Percentiles rank a stretch among this genome's conserved stretches.
Evolutionary conservation across 805 yeast species (phyloP).

Genomic region (Hanseniaspora thailandica): DNA sequence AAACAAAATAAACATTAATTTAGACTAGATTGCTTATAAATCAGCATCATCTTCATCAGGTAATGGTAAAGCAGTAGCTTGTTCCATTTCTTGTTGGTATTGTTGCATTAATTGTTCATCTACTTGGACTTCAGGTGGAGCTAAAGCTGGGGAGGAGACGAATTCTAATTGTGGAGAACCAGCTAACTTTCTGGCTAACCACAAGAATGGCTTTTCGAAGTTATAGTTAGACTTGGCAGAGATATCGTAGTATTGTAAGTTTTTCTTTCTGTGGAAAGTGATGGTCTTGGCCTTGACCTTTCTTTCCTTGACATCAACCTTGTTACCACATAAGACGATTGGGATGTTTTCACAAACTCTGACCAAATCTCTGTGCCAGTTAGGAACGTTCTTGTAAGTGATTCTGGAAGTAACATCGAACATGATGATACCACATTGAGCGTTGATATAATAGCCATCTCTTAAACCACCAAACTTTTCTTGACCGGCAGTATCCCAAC

Average conservation of each 20-base stretch:
- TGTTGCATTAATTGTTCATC: slow-evolving; percentile 94
- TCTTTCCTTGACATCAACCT: slow-evolving; percentile 99
- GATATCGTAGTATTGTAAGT: slow-evolving; percentile 97
- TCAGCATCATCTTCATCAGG: slow-evolving; percentile 99
- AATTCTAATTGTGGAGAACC: slow-evolving; percentile 97
- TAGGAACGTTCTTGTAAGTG: slow-evolving; percentile 98
- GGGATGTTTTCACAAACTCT: slow-evolving; percentile 99
- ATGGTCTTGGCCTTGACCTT: slow-evolving; percentile 99
- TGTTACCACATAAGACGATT: slow-evolving; percentile 97
- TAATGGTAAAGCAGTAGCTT: slow-evolving; percentile 97
- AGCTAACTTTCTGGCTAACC: slow-evolving; percentile 98
- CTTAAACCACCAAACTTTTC: slow-evolving; percentile 99
- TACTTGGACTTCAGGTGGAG: slow-evolving; percentile 98
- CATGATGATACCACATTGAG: slow-evolving; percentile 99
- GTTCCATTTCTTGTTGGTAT: slow-evolving; percentile 99
- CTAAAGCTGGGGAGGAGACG: slow-evolving; percentile 98
- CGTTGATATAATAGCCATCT: slow-evolving; percentile 98
- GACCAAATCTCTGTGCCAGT: slow-evolving; percentile 99
- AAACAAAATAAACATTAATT: too few species aligned
- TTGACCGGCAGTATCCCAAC: slow-evolving; percentile 99
- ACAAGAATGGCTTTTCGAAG: slow-evolving; percentile 98
- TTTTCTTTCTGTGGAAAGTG: slow-evolving; percentile 99
- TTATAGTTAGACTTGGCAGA: slow-evolving; percentile 99
- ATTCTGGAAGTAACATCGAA: slow-evolving; percentile 98
- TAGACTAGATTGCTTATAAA: slow-evolving; percentile 47